phyloP scores from a whole-genome alignment of 805 yeast genomes.

The Grigorovia transvaalensis region DNA sequence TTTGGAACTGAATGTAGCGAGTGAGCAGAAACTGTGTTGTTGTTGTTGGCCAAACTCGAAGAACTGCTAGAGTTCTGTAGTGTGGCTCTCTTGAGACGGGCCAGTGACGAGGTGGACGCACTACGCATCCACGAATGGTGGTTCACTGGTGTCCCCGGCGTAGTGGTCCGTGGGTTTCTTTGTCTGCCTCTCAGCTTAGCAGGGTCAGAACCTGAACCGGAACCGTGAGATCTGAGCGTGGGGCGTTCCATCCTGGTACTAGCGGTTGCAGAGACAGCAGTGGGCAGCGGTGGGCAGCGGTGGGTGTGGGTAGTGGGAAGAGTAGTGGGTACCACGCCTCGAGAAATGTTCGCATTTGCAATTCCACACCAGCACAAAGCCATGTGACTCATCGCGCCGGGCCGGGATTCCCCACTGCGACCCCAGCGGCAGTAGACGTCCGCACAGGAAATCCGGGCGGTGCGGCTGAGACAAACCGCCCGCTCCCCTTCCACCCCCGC shows the following conservation, averaged over 20 bases:
- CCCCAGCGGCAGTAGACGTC: too few relatives aligned
- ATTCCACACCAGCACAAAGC: too few relatives aligned
- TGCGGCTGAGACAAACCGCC: too few relatives aligned
- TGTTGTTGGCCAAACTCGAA: neutral
- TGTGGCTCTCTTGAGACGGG: slow-evolving; percentile 2
- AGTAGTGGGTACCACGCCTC: too few relatives aligned
- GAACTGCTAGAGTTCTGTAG: neutral
- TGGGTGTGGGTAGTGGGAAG: too few relatives aligned
- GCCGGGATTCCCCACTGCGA: too few relatives aligned
- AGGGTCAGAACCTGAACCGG: neutral
- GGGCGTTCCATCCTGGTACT: neutral
- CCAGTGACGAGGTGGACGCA: slow-evolving; percentile 18
- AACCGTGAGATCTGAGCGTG: neutral
- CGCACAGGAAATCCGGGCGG: too few relatives aligned
- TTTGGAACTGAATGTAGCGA: neutral
- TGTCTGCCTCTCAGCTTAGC: slow-evolving; percentile 1
- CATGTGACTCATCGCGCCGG: too few relatives aligned
- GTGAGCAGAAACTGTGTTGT: neutral
- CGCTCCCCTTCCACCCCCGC: too few relatives aligned
- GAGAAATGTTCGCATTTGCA: too few relatives aligned
- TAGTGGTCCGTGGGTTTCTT: neutral
- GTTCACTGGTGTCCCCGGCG: neutral
- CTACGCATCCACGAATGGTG: slow-evolving; percentile 12
- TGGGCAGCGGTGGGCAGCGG: too few relatives aligned
- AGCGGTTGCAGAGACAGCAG: too few relatives aligned